phyloP scores from a whole-genome alignment of 129 eudicot species.

The Chrysanthemum seticuspe region DNA sequence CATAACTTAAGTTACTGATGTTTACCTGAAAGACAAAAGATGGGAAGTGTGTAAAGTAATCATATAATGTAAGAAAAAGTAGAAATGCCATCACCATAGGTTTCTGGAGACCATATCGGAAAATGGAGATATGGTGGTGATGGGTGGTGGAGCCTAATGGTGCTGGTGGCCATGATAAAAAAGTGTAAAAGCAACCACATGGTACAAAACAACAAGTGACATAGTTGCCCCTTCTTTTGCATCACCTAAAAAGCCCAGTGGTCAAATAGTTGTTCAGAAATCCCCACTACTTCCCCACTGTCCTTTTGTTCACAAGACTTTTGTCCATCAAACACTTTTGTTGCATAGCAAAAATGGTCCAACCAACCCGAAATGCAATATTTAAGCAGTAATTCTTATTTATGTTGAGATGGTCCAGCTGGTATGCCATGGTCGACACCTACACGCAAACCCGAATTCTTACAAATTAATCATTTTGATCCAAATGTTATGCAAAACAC shows the following conservation, averaged over 20 bases:
- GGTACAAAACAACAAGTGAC: conserved; percentile 18
- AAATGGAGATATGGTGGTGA: conserved; percentile 27
- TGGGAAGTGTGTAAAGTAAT: conserved; percentile 1
- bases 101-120: conserved; percentile 16
- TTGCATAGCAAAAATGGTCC: conserved; percentile 12
- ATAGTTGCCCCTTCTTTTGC: conserved; percentile 8
- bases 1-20: background rate
- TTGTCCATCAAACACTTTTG: conserved; percentile 2
- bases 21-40: conserved; percentile 19
- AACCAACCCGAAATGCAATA: background rate
- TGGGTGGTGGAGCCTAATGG: conserved; percentile 31
- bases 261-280: conserved; percentile 22
- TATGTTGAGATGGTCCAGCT: too few species aligned
- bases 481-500: too few species aligned
- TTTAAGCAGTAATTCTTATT: too few species aligned
- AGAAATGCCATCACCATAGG: conserved; percentile 31
- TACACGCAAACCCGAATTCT: too few species aligned
- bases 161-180: conserved; percentile 26
- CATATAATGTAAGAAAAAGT: conserved; percentile 14
- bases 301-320: conserved; percentile 28
- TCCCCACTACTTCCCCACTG: conserved; percentile 12
- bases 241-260: conserved; percentile 11
- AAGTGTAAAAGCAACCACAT: conserved; percentile 39
- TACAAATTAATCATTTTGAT: too few species aligned
- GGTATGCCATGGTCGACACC: too few species aligned